Evolutionary conservation across 2,329 filamentous ascomycete species (phyloP), one percentile per base, ranked within the genome.

Genomic region (Colletotrichum brevisporum): DNA sequence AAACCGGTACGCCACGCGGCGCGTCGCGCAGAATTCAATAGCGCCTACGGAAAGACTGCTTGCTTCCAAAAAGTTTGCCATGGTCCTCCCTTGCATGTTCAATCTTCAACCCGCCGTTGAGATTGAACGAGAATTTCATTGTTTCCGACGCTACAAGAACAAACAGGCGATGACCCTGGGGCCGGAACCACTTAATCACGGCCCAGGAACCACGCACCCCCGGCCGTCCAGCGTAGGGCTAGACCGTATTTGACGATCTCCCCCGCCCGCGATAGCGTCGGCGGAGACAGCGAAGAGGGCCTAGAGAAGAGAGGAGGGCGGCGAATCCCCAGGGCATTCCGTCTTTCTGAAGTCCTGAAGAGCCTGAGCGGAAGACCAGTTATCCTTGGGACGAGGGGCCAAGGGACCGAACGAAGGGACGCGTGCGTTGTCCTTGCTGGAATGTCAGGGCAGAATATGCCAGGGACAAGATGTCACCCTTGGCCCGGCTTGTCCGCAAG

Each of bases 181-280:
- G 5, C 31, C 27, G 27, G 27, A 31, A 31, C 27, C 27, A 31
- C 27, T 31, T 31, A 31, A 31, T 31, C 27, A 31, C 27, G 27
- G 8, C 59, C 18, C 39, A 43, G 26, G 45, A 48, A 36, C 31
- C 9, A 36, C 31, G 31, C 31, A 62, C 45, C 45, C 63, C 63
- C 39, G 21, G 41, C 36, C 24, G 16, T 43, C 58, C 50, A 36
- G n/a, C 52, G 26, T 6, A 15, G n/a, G 39, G 51, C 67, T 69
- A 67, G 45, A 51, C 56, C 63, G 39, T 5, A 67, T 63, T 47
- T 39, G 63, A 69, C 45, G 16, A 67, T 54, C 52, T 55, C 48
- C 56, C 63, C 56, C 63, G 48, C 54, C 55, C 36, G 56, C 43
- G 55, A 67, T 61, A 61, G 63, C 41, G 47, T 36, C 45, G 53